Evolutionary conservation across 768 basidiomycete genomes (phyloP), one percentile per base, ranked within the genome.

Genomic region (Leccinum fibrillosum): DNA sequence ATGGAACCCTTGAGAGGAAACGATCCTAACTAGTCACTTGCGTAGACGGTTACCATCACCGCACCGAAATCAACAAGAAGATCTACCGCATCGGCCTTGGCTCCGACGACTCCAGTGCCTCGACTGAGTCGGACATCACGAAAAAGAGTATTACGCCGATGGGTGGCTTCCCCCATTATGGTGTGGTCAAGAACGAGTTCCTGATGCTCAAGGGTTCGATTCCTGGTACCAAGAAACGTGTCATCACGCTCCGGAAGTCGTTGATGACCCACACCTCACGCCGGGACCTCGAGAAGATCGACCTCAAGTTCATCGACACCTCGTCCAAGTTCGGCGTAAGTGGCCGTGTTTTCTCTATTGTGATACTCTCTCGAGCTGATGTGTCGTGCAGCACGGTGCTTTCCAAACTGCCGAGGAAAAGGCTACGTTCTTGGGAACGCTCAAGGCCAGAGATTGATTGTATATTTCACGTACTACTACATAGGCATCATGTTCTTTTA

Each of bases 141-240:
- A 86, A 91, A 80, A 97, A 97, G 83, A 63, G 78, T 61, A 95
- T 96, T 74, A 98, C 92, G 57, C 97, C 97, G 54, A 85, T 98
- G 86, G 97, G 97, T 81, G 97, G 96, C 72, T 99, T 96, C 89
- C 94, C 94, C 58, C 94, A 97, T 74, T 98, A 98, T 75, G 95
- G 96, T 84, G 84, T 97, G 71, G 90, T 98, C 80, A 95, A 91
- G 85, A 96, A 97, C 82, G 97, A 98, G 76, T 99, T 88, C 83
- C 77, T 99, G 69, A 86, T 99, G 77, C 81, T 98, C 77, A 98
- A 98, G 82, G 96, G 96, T 62, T 94, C 88, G 54, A 83, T 94
- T 64, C 92, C 93, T 59, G 97, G 96, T 67, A 94, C 92, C 74
- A 94, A 92, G 83, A 98, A 98, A 84, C 92, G 97, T 80, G 88